These are phyloP conservation scores for Hypoxylon sp. DNA, from an alignment of 2,329 filamentous ascomycete genomes.

Conservation along the genomic window DNA sequence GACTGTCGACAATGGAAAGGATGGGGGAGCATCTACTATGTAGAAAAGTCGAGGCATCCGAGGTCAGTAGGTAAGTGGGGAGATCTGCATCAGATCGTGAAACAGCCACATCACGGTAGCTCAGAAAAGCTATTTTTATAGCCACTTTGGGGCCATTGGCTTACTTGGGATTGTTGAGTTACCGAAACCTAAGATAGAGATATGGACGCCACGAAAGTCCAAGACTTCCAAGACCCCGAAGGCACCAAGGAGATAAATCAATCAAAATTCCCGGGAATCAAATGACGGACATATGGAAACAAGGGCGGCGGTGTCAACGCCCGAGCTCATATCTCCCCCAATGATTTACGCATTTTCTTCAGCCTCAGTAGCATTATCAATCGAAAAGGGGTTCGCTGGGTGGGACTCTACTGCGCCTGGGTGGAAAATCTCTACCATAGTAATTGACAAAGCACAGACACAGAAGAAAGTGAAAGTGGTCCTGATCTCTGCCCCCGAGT, in stretches of 20 bases:
- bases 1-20: no score
- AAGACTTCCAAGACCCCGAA: constrained; percentile 3
- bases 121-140: constrained; percentile 36
- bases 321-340: background rate
- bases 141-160: background rate
- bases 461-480: background rate
- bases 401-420: constrained; percentile 24
- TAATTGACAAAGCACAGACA: constrained; percentile 2
- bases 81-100: constrained; percentile 32
- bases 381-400: background rate
- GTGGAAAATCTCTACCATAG: background rate
- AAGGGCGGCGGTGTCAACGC: background rate
- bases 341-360: background rate
- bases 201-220: constrained; percentile 2
- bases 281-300: background rate
- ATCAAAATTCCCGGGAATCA: background rate
- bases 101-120: constrained; percentile 30
- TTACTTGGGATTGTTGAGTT: constrained; percentile 1
- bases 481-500: background rate
- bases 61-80: constrained; percentile 13
- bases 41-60: constrained; percentile 20
- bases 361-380: background rate
- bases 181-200: constrained; percentile 17
- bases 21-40: background rate
- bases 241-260: background rate